Conservation (phyloP, 805 yeast genomes). For the Candida lessepsii region DNA sequence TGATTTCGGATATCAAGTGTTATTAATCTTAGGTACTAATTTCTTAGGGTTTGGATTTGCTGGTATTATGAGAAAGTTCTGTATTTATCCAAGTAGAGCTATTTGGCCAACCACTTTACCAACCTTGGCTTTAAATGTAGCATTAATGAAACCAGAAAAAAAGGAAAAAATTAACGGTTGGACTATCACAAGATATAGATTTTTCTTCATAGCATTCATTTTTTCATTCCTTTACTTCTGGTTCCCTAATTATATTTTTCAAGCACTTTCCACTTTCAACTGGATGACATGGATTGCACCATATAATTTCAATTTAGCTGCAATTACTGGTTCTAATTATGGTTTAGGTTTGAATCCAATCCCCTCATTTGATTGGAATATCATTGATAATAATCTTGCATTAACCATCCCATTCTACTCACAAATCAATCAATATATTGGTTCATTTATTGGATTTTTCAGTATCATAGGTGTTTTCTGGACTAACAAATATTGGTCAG, state of each 20-base stretch:
- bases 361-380: constrained; percentile 54
- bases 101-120: constrained; percentile 31
- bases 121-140: constrained; percentile 29
- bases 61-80: constrained; percentile 27
- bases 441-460: constrained; percentile 19
- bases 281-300: constrained; percentile 65
- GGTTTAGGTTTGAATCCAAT: constrained; percentile 57
- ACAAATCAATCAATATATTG: constrained; percentile 17
- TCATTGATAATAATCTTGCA: constrained; percentile 25
- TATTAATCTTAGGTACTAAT: constrained; percentile 22
- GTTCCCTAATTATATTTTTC: constrained; percentile 45
- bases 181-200: constrained; percentile 25
- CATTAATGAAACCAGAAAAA: constrained; percentile 23
- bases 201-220: constrained; percentile 18
- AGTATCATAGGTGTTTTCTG: constrained; percentile 22
- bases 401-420: constrained; percentile 45
- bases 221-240: constrained; percentile 42
- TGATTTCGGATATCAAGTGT: constrained; percentile 24
- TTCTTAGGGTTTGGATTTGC: constrained; percentile 31
- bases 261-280: constrained; percentile 43
- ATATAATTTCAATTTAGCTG: constrained; percentile 45
- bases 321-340: constrained; percentile 43
- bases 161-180: constrained; percentile 31
- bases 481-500: constrained; percentile 24
- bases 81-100: constrained; percentile 24